Base-by-base conservation (phyloP, 345 rosid species). In the Carallia brachiata region DNA sequence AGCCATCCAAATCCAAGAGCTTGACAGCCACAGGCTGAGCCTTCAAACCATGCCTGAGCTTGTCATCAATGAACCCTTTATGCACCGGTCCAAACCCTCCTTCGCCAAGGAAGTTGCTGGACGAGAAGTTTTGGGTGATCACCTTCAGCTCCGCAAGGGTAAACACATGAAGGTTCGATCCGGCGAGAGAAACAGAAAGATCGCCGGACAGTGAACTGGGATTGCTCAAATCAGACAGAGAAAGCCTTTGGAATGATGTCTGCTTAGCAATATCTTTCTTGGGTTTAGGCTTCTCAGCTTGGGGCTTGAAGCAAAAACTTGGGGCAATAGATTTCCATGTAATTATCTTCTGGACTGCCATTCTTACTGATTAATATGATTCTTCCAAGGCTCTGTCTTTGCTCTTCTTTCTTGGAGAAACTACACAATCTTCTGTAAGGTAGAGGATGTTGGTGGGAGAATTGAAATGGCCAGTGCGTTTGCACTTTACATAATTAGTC, bases 51-150 rank as follows among this genome's bases (percentile, higher is more conserved):
- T 88, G 92, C 57, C 90, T 81, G 54, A 93, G 88, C 80, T 88
- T 89, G 55, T 93, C 98, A 64, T 93, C 98, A 7, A 93, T 71
- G 76, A 93, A 93, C 0, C 97, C 98, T 52, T 93, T 93, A 30
- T 93, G 90, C 48, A 93, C 98, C 0, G 85, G 92, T 48, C 98
- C 98, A 28, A 93, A 93, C 71, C 98, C 98, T 36, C 98, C 98
- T 78, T 89, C 96, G 0, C 98, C 98, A 0, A 93, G 71, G 59
- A 93, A 89, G 73, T 86, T 93, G 9, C 82, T 76, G 0, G 92
- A 77, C 0, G 98, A 85, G 63, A 87, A 93, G 83, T 78, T 80
- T 69, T 93, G 96, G 0, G 98, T 93, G 65, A 88, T 84, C 73
- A 90, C 70, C 79, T 85, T 93, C 55, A 93, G 84, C 87, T 93